phyloP scores from a whole-genome alignment of 108 stramenopile species.

The Cylindrotheca fusiformis region DNA sequence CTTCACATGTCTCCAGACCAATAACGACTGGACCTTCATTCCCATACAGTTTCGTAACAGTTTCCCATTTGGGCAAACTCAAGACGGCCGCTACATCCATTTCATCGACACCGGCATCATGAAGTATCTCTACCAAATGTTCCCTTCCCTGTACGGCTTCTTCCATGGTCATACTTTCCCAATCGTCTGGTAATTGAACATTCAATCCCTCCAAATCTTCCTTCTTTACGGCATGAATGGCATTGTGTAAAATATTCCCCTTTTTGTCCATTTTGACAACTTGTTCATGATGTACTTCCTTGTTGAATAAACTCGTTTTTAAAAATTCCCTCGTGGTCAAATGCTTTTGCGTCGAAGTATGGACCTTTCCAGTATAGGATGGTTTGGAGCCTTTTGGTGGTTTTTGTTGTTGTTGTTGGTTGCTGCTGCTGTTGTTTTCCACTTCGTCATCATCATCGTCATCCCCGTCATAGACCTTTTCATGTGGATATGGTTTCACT shows the following conservation, averaged over 20 bases:
- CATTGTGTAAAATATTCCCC: constrained; percentile 22
- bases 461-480: neutral
- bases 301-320: neutral
- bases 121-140: constrained; percentile 29
- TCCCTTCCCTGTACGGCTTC: constrained; percentile 36
- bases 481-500: neutral
- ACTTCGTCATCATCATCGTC: neutral
- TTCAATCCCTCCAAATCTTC: constrained; percentile 22
- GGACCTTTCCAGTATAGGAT: neutral
- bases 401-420: neutral
- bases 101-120: constrained; percentile 34
- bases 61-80: constrained; percentile 36
- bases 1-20: constrained; percentile 68
- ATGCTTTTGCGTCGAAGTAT: neutral
- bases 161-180: constrained; percentile 19
- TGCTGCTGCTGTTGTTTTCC: neutral
- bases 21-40: constrained; percentile 43
- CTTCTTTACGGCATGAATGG: constrained; percentile 24
- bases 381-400: neutral
- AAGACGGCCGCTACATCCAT: constrained; percentile 24
- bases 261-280: constrained; percentile 19
- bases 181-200: constrained; percentile 3
- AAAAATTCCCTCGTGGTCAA: neutral
- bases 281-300: constrained; percentile 11
- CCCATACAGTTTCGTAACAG: constrained; percentile 59